Evolutionary conservation across 345 rosid species (phyloP), one percentile per base, ranked within the genome.

Genomic region (Ceriops tagal): DNA sequence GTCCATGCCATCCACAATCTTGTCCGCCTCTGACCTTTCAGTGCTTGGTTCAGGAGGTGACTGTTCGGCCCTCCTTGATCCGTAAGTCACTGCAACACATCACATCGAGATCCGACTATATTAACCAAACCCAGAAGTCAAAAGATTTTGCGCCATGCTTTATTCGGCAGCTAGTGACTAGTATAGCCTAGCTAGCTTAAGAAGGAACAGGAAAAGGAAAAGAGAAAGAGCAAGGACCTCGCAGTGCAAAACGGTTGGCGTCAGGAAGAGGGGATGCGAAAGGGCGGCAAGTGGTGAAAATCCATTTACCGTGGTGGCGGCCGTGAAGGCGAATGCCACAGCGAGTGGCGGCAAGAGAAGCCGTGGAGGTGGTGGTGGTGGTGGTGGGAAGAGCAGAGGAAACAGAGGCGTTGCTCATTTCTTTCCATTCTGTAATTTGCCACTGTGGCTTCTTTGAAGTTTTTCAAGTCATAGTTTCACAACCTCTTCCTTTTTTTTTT

Each of bases 1-100:
- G 70, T 93, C 84, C 87, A 93, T 79, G 34, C 80, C 86, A 64
- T 93, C 92, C 3, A 91, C 90, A 15, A 91, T 77, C 77, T 68
- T 81, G 65, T 91, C 96, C 16, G 81, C 91, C 51, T 91, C 97
- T 20, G 82, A 73, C 70, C 59, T 83, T 46, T 78, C 83, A 5
- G 22, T 52, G 53, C 58, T 26, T 16, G 63, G 49, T 22, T 81
- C 65, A 62, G 68, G 28, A 35, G 76, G n/a, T 24, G 83, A 82
- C 53, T 78, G 32, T 35, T 83, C 77, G 39, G 80, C 79, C 76
- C 81, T 78, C 3, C 65, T 82, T 1, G 86, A 73, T 64, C 83
- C 89, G 75, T 84, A 81, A 52, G 68, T 37, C 47, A 80, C 96
- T 90, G 85, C 68, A 30, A 73, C 6, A 51, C 5, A 72, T 3